Conservation (phyloP, 116 monocot species). For the Papilionanthe hybrid region DNA sequence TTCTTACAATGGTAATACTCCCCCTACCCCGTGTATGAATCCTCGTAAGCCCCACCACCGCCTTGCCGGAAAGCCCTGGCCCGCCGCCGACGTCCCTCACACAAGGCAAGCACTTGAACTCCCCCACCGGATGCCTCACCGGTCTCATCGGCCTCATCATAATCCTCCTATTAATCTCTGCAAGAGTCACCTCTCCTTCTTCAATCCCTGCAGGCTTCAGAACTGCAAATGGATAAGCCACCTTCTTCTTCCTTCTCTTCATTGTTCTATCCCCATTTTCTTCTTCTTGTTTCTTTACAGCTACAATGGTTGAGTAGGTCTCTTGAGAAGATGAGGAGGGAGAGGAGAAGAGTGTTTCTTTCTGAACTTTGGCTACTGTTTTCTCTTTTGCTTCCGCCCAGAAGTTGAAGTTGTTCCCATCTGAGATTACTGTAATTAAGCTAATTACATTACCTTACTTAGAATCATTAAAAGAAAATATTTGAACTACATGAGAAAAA, state of each 20-base stretch:
- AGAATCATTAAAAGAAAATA: no score
- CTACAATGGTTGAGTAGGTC: neutral
- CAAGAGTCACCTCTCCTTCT: constrained; percentile 67
- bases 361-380: neutral
- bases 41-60: constrained; percentile 70
- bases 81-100: constrained; percentile 21
- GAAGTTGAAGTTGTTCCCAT: neutral
- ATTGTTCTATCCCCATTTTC: constrained; percentile 3
- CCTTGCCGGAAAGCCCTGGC: constrained; percentile 78
- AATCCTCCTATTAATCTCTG: constrained; percentile 70
- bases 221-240: constrained; percentile 68
- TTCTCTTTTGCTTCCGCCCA: neutral
- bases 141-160: constrained; percentile 69
- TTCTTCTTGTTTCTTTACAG: neutral
- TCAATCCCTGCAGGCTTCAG: constrained; percentile 59
- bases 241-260: constrained; percentile 28
- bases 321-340: neutral
- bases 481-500: no score
- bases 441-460: no score
- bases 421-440: neutral
- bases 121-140: constrained; percentile 80
- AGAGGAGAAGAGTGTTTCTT: neutral
- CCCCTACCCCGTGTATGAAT: constrained; percentile 84
- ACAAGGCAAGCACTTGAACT: constrained; percentile 55
- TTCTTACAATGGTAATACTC: constrained; percentile 87